phyloP scores from a whole-genome alignment of 2,329 filamentous ascomycete species.

The Rhynchosporium graminicola region DNA sequence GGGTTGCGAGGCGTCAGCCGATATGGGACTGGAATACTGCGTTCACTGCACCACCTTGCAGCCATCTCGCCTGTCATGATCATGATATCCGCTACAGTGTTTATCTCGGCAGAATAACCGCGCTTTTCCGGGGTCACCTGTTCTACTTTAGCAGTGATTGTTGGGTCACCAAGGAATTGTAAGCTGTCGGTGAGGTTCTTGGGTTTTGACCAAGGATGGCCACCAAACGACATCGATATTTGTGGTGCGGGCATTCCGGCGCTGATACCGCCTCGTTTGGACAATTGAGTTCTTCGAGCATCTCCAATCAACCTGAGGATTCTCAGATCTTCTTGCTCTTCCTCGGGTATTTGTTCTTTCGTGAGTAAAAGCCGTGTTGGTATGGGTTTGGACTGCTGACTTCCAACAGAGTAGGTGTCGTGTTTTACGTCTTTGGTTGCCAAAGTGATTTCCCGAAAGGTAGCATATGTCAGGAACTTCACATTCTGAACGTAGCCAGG shows the following conservation, averaged over 20 bases:
- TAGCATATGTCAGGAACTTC: conserved; percentile 56
- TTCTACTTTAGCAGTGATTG: conserved; percentile 29
- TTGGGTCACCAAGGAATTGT: conserved; percentile 32
- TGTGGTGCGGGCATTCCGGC: not conserved
- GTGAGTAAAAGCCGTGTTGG: not conserved
- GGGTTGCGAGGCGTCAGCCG: conserved; percentile 41
- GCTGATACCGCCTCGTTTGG: conserved; percentile 22
- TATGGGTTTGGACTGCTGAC: not conserved
- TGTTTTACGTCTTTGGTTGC: conserved; percentile 8
- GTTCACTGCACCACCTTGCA: conserved; percentile 59
- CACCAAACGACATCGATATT: conserved; percentile 28
- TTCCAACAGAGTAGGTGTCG: conserved; percentile 24
- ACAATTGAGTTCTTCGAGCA: conserved; percentile 35
- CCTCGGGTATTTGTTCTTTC: conserved; percentile 40
- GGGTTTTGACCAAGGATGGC: conserved; percentile 11
- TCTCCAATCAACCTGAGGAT: conserved; percentile 51
- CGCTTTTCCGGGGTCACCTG: conserved; percentile 26
- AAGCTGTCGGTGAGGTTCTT: conserved; percentile 6
- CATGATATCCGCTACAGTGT: conserved; percentile 56
- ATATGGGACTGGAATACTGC: conserved; percentile 61
- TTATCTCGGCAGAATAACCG: conserved; percentile 25
- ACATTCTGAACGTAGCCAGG: conserved; percentile 56
- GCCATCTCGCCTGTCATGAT: conserved; percentile 62
- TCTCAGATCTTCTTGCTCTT: conserved; percentile 49
- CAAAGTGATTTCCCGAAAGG: conserved; percentile 45